Evolutionary conservation across 495 filamentous ascomycete genomes (phyloP), one percentile per base, ranked within the genome.

Genomic region (Neurospora africana): DNA sequence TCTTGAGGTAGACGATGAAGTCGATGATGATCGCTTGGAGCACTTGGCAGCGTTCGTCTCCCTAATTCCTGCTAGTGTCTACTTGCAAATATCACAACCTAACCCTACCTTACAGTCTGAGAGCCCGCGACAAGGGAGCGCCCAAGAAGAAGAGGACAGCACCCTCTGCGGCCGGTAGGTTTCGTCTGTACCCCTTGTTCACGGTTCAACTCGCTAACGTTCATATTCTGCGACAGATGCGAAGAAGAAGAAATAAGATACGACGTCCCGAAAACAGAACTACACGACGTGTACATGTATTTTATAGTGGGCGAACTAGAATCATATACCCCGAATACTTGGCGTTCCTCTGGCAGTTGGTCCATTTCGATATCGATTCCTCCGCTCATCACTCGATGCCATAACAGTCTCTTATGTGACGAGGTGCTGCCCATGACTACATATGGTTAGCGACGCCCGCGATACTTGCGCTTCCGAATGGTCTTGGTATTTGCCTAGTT

Each of bases 101-200:
- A 74, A 85, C 77, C 35, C 35, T 38, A 19, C 15, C 27, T 43
- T 74, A 33, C 76, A 92, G 89, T 74, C 81, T 90, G 76, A 95
- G 91, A 83, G 77, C 84, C 19, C 89, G 92, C 80, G 95, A 94
- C 68, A 98, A 98, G 83, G 92, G 91, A 17, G 86, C 92, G 37
- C 94, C 95, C 23, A 96, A 94, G 86, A 98, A 97, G 88, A 95
- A 95, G 84, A 88, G 84, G 79, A 65, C 53, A 33, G 53, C 53
- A 9, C 53, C 53, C 53, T 89, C 84, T 35, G 85, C 86, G 70
- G 84, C 87, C 78, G 88, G 91, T 93, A 87, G 81, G 83, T 79
- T 9, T 15, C 53, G 17, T 71, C 27, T 69, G 11, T n/a, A 35
- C 35, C 47, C 13, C 19, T 61, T 11, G 39, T 2, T 47, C 15